phyloP scores from a whole-genome alignment of 2,329 filamentous ascomycete genomes.

The Zymoseptoria brevis region DNA sequence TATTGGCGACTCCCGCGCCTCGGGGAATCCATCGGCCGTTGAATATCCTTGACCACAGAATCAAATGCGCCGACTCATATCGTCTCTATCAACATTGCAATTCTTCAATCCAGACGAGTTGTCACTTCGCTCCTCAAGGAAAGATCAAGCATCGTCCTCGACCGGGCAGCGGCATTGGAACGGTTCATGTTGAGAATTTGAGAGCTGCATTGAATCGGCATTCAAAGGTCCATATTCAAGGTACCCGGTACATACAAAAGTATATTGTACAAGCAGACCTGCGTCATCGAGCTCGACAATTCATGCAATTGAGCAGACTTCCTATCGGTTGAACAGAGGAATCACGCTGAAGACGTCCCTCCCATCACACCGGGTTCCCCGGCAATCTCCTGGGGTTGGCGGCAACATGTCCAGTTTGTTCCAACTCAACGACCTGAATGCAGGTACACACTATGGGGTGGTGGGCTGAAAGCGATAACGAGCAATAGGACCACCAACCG shows the following conservation, averaged over 20 bases:
- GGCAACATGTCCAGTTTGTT: not conserved
- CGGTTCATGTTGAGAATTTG: not conserved
- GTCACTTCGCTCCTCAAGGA: too few species aligned
- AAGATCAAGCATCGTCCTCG: too few species aligned
- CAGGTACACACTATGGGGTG: not conserved
- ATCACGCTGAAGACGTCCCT: not conserved
- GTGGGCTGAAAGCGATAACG: not conserved
- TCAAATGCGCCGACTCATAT: not conserved
- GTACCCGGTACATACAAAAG: not conserved
- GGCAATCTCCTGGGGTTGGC: not conserved
- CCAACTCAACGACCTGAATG: not conserved
- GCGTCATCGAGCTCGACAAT: not conserved
- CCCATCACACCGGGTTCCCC: not conserved
- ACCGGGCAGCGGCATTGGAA: too few species aligned
- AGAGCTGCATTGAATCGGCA: not conserved
- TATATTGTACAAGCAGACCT: not conserved
- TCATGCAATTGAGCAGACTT: not conserved
- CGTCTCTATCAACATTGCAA: too few species aligned
- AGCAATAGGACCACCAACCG: not conserved
- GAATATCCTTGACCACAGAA: not conserved
- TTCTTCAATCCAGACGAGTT: too few species aligned
- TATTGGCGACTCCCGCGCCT: not conserved
- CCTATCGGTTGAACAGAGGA: not conserved
- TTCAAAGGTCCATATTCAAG: not conserved
- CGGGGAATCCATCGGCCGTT: not conserved